Evolutionary conservation across 495 filamentous ascomycete species (phyloP), one percentile per base, ranked within the genome.

Genomic region (Recurvomyces mirabilis): DNA sequence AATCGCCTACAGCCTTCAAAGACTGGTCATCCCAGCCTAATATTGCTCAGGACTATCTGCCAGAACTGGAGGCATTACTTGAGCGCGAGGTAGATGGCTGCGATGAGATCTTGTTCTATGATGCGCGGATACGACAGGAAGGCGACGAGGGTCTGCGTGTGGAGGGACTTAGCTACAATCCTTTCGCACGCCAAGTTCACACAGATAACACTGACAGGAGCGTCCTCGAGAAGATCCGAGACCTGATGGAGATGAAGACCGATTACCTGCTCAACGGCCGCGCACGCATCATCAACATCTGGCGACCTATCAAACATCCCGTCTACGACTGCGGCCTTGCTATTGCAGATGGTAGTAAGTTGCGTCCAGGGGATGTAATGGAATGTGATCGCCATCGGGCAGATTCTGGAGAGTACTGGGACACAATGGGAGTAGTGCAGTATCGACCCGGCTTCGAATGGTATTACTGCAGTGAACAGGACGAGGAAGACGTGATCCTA

Each of bases 391-490:
- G 51, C 28, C 35, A 40, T 19, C 44, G 37, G 11, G 20, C 31
- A 6, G 37, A 53, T 11, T 42, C 44, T 26, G 50, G 50, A 1
- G n/a, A 28, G 11, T 53, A 47, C 33, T 53, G 50, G 51, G 51
- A 53, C 30, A 53, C 51, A 7, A 53, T 53, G 51, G 51, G 51
- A 13, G 51, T 53, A 1, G 31, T 53, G 18, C 40, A 47, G 23
- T 53, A 53, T 22, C 44, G 51, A 1, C 30, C 39, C 11, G 51
- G 51, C 9, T 53, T 42, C 36, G 19, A 43, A n/a, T 53, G 51
- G 51, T 49, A 49, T 36, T 53, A 53, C 41, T 40, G 37, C 30
- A 43, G 37, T 28, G 29, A 37, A 18, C 51, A 53, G 25, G 44
- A 20, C 6, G 45, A 53, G 31, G 15, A 37, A 17, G 51, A 53